Evolutionary conservation across 768 basidiomycete species (phyloP).

Genomic region (Wakefieldia striispora): DNA sequence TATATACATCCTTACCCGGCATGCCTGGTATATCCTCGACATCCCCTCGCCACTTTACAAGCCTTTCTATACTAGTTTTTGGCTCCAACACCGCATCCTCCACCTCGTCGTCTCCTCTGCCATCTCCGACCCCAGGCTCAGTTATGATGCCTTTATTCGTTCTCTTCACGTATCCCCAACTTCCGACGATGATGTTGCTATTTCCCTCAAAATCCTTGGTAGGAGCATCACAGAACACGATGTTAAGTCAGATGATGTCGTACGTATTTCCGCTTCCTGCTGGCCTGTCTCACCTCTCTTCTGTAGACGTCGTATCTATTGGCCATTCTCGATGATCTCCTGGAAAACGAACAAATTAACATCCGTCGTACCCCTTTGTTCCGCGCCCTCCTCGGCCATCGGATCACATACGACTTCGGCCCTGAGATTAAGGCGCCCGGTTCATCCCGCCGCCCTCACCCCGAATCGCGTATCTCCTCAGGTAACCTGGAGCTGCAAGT

Average conservation of each 20-base stretch:
- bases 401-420: conserved; percentile 22
- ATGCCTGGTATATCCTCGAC: conserved; percentile 71
- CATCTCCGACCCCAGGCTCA: conserved; percentile 34
- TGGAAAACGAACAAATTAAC: conserved; percentile 28
- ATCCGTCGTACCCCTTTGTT: conserved; percentile 43
- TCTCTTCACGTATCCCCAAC: conserved; percentile 31
- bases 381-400: conserved; percentile 30
- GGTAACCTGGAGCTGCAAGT: conserved; percentile 27
- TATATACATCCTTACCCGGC: conserved; percentile 58
- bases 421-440: conserved; percentile 9
- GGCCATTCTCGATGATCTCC: conserved; percentile 39
- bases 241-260: conserved; percentile 44
- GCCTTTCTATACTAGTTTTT: conserved; percentile 46
- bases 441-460: conserved; percentile 16
- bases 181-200: conserved; percentile 31
- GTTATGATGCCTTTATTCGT: conserved; percentile 39
- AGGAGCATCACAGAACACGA: conserved; percentile 42
- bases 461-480: conserved; percentile 10
- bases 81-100: conserved; percentile 47
- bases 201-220: conserved; percentile 40
- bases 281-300: conserved; percentile 2
- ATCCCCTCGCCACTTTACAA: conserved; percentile 45
- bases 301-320: conserved; percentile 45
- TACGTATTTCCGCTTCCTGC: conserved; percentile 29
- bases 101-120: conserved; percentile 45